Conservation (phyloP, 148 eudicot species). For the Rhododendron ferrugineum region DNA sequence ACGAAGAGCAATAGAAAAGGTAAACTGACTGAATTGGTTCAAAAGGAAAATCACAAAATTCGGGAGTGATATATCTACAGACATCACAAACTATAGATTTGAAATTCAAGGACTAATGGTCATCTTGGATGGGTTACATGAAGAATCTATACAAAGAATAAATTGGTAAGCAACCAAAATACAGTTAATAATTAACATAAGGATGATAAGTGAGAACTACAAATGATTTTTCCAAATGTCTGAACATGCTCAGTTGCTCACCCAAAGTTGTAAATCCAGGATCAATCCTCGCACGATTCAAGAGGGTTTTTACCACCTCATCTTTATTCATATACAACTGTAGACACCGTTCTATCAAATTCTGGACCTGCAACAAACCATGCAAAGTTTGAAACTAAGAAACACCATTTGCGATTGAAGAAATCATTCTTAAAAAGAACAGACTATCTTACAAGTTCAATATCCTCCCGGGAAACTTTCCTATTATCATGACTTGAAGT, state of each 20-base stretch:
- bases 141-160: background rate
- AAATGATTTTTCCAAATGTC: slow-evolving; percentile 9
- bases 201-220: background rate
- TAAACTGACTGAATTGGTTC: background rate
- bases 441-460: slow-evolving; percentile 74
- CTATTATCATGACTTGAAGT: slow-evolving; percentile 79
- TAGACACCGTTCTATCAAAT: slow-evolving; percentile 86
- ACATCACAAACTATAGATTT: background rate
- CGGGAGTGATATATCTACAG: background rate
- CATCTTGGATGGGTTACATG: background rate
- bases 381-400: slow-evolving; percentile 11
- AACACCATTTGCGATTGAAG: background rate
- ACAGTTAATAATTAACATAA: background rate
- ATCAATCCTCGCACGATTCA: slow-evolving; percentile 89
- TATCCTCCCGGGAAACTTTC: slow-evolving; percentile 95
- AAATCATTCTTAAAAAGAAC: background rate
- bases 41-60: background rate
- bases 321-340: slow-evolving; percentile 91
- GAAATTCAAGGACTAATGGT: background rate
- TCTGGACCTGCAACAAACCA: slow-evolving; percentile 67
- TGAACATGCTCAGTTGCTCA: slow-evolving; percentile 30
- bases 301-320: slow-evolving; percentile 89
- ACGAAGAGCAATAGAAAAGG: background rate
- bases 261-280: slow-evolving; percentile 94
- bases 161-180: slow-evolving; percentile 2